Conservation (phyloP, 306 rosid species). For the Quercus alba region DNA sequence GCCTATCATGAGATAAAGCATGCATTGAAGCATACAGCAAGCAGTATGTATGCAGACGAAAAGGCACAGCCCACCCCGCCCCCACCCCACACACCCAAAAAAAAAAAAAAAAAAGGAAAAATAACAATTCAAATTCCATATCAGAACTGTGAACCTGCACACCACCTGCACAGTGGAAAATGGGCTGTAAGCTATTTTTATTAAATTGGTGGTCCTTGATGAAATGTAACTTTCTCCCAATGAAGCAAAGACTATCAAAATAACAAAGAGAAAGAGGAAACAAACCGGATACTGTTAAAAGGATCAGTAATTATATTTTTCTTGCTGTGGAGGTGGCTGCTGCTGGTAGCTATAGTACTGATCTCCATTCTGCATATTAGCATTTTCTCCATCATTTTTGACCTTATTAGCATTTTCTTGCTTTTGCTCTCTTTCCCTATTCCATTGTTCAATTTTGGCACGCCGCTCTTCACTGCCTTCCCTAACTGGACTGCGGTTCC, state of each 20-base stretch:
- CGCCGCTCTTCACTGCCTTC: conserved; percentile 84
- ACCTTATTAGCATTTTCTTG: conserved; percentile 29
- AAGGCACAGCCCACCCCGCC: not conserved
- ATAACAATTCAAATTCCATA: conserved; percentile 47
- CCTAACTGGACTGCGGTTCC: conserved; percentile 58
- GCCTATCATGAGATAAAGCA: conserved; percentile 5
- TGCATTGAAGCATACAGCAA: conserved; percentile 12
- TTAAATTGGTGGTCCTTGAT: conserved; percentile 24
- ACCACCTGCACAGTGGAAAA: conserved; percentile 89
- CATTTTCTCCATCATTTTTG: conserved; percentile 16
- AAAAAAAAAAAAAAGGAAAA: not conserved
- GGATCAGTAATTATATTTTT: conserved; percentile 41
- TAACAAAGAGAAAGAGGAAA: conserved; percentile 11
- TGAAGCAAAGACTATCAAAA: not conserved
- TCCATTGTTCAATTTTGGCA: conserved; percentile 88
- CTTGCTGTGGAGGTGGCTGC: conserved; percentile 22
- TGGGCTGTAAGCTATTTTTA: conserved; percentile 64
- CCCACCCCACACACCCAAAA: not conserved
- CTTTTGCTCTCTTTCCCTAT: conserved; percentile 62
- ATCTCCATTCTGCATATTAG: conserved; percentile 23
- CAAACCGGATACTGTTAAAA: conserved; percentile 39
- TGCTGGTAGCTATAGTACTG: conserved; percentile 29
- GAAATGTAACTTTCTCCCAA: conserved; percentile 22
- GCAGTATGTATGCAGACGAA: conserved; percentile 4
- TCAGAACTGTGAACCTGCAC: conserved; percentile 80